Evolutionary conservation across 345 rosid genomes (phyloP), one percentile per base, ranked within the genome.

Genomic region (Aquilaria malaccensis): DNA sequence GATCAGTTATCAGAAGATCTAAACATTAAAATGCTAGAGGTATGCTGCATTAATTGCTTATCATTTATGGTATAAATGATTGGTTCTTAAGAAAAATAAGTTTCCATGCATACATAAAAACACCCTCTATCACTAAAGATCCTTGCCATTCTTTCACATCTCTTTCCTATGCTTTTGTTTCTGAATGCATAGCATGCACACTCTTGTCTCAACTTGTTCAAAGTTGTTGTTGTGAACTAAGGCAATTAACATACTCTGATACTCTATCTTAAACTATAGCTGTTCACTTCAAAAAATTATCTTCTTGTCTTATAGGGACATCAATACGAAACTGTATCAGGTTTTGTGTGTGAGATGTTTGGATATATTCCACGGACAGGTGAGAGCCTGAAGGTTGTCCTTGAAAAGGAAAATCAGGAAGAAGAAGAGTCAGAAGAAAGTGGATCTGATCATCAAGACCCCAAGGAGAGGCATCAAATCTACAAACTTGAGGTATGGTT

Each of bases 311-410:
- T 61, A 65, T 84, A 94, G 99, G 99, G 80, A 55, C 93, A 86
- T 80, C 99, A 90, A 72, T 94, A 90, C 13, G 97, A 94, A 86
- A 90, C 99, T 14, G 99, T 90, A 15, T 94, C 99, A 11, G 99
- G 97, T 58, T 94, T 86, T 70, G 76, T 94, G 60, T 90, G 99
- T 2, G 99, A 94, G 72, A 91, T 89, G 71, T 94, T 94, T 81
- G 99, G 99, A 64, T 94, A 88, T 68, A 94, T 94, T 60, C 99
- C 97, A 49, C 80, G 87, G 84, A 94, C 96, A 30, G 97, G 99
- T 33, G 99, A 94, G 77, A 85, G 82, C 59, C 72, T 94, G 62
- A 86, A 78, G 59, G 86, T 90, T 61, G 83, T 83, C 47, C 82
- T 94, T 41, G 88, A 86, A 72, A 94, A 83, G 82, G 97, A 80